Evolutionary conservation across 805 yeast genomes (phyloP), one percentile per base, ranked within the genome.

Genomic region (Candida berthetii): DNA sequence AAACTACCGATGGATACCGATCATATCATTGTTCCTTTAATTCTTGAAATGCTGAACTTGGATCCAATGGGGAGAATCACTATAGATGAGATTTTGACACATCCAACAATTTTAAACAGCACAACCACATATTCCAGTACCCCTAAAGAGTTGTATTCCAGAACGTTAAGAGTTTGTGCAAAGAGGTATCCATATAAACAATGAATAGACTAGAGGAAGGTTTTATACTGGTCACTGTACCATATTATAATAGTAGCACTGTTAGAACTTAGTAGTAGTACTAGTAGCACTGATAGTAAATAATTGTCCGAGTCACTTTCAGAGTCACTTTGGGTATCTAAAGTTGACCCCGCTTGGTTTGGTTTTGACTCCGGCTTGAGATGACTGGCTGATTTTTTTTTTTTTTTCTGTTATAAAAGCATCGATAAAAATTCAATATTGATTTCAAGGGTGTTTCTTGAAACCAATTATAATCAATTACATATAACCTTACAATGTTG

Each of bases 61-160:
- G 50, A 51, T 7, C 39, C 40, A 0, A 2, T 2, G 1, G 27
- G 41, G 11, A 43, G 60, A 34, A 24, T 51, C 2, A 34, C 13
- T 3, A 48, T 51, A 31, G 10, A 15, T 2, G 40, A 20, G 3
- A 34, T 55, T n/a, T 31, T 43, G n/a, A 38, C 2, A 31, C 13
- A 22, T n/a, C 34, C 13, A 5, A 4, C 10, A 19, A 43, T 9
- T 4, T 10, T 9, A 19, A 32, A 31, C 5, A 13, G 32, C 17
- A 27, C 40, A 3, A 20, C 22, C 15, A 37, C 40, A 9, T 44
- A 41, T 16, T 7, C 24, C 1, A 17, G 19, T 6, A 38, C 48
- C 17, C n/a, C 40, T 7, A 10, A 25, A 17, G 34, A 40, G 8
- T 9, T 37, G 3, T 50, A 48, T 18, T n/a, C 18, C 6, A 35